phyloP scores from a whole-genome alignment of 1,139 yeast genomes.

The Taiozyma sp. region DNA sequence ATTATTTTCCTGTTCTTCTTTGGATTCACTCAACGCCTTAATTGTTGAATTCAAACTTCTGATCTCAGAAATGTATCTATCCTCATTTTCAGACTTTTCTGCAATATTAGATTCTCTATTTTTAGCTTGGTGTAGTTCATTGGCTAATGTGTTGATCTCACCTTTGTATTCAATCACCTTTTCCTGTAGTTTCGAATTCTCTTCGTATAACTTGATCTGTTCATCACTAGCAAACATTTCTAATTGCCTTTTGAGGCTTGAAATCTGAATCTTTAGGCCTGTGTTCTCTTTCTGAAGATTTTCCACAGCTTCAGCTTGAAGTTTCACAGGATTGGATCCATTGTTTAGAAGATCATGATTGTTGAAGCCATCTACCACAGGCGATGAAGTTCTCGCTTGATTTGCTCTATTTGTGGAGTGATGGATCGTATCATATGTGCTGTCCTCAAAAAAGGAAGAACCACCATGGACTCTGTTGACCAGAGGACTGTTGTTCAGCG shows the following conservation, averaged over 20 bases:
- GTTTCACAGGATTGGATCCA: constrained; percentile 45
- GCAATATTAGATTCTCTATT: neutral
- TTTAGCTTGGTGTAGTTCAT: constrained; percentile 11
- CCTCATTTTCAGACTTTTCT: neutral
- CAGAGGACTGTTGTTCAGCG: constrained; percentile 16
- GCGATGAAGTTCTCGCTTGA: constrained; percentile 12
- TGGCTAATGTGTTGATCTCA: constrained; percentile 16
- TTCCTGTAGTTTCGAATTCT: constrained; percentile 25
- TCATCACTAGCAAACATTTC: constrained; percentile 26
- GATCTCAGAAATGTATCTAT: constrained; percentile 14
- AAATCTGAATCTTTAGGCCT: constrained; percentile 54
- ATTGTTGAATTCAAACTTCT: constrained; percentile 13
- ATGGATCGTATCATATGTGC: constrained; percentile 19
- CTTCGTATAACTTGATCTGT: constrained; percentile 22
- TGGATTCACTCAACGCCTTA: constrained; percentile 2
- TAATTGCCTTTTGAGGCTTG: constrained; percentile 47
- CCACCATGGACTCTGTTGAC: constrained; percentile 22
- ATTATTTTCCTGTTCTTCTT: constrained; percentile 13
- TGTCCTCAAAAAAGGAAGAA: constrained; percentile 22
- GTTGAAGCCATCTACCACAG: constrained; percentile 14
- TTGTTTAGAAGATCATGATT: constrained; percentile 24
- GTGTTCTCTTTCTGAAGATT: constrained; percentile 56
- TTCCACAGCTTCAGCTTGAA: constrained; percentile 48
- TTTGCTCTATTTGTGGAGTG: constrained; percentile 7
- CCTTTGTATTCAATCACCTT: constrained; percentile 20